Percentiles rank a stretch among this genome's conserved stretches.
Evolutionary conservation across 495 filamentous ascomycete genomes (phyloP).

Genomic region (Cenococcum geophilum): DNA sequence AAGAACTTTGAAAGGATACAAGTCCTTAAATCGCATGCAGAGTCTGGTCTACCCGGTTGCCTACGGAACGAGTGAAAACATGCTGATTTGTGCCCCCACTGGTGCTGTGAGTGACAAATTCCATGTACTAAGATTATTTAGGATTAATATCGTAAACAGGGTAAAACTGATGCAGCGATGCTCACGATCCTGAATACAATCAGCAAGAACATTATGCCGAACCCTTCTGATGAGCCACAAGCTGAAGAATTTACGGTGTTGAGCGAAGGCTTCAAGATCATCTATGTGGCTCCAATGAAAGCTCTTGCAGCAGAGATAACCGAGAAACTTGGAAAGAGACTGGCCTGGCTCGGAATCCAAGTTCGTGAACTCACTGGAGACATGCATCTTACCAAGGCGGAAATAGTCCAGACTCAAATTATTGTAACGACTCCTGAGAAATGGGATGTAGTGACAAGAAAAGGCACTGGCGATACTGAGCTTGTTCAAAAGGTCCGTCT

Average conservation of each 20-base stretch:
- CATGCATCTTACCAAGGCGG: slow-evolving; percentile 96
- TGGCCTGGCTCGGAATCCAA: slow-evolving; percentile 84
- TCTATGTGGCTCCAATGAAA: slow-evolving; percentile 98
- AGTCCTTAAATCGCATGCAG: slow-evolving; percentile 93
- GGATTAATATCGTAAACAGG: slow-evolving; percentile 18
- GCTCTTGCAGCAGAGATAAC: slow-evolving; percentile 94
- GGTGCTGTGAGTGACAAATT: slow-evolving; percentile 51
- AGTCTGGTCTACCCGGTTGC: slow-evolving; percentile 92
- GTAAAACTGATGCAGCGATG: slow-evolving; percentile 99
- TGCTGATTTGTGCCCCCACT: slow-evolving; percentile 97
- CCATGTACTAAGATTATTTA: no score
- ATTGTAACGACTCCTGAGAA: slow-evolving; percentile 99
- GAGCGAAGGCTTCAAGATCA: slow-evolving; percentile 89
- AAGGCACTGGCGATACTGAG: slow-evolving; percentile 94
- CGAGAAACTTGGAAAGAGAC: slow-evolving; percentile 86
- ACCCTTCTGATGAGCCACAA: slow-evolving; percentile 65
- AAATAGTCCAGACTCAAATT: slow-evolving; percentile 92
- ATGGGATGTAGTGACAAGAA: slow-evolving; percentile 97
- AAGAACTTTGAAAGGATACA: slow-evolving; percentile 92
- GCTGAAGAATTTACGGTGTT: slow-evolving; percentile 70
- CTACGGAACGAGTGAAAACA: slow-evolving; percentile 93
- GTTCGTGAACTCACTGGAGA: slow-evolving; percentile 92
- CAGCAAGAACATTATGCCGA: slow-evolving; percentile 73
- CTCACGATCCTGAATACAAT: slow-evolving; percentile 86
- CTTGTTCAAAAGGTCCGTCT: slow-evolving; percentile 94